Evolutionary conservation across 495 filamentous ascomycete species (phyloP).

Genomic region (Penicillium pulvis): DNA sequence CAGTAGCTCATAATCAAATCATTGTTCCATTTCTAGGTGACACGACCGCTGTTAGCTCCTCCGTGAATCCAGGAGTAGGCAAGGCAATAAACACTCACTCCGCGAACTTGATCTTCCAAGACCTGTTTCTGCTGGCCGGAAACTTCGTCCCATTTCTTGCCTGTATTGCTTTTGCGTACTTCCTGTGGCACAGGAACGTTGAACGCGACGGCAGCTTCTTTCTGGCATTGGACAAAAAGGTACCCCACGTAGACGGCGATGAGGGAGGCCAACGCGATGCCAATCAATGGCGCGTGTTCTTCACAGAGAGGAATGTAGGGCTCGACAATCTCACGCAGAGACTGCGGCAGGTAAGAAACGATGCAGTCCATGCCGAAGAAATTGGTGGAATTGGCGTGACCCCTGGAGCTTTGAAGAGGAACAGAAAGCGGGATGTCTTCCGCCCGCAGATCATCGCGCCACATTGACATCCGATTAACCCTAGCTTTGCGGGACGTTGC

Average conservation of each 20-base stretch:
- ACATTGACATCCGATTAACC: not conserved
- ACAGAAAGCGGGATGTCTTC: not conserved
- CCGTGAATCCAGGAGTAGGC: not conserved
- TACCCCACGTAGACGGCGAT: constrained; percentile 40
- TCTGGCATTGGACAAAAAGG: constrained; percentile 33
- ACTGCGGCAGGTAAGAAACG: constrained; percentile 28
- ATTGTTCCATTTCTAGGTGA: constrained; percentile 42
- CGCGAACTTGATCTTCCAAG: constrained; percentile 43
- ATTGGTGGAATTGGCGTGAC: constrained; percentile 18
- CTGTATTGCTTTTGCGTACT: constrained; percentile 53
- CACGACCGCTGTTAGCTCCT: not conserved
- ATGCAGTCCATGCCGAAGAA: constrained; percentile 32
- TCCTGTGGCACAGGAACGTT: constrained; percentile 60
- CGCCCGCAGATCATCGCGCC: not conserved
- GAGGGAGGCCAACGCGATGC: constrained; percentile 38
- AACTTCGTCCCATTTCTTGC: constrained; percentile 60
- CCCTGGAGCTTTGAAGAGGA: constrained; percentile 14
- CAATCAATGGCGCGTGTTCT: constrained; percentile 27
- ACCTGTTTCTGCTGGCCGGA: constrained; percentile 46
- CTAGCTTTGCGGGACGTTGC: not conserved
- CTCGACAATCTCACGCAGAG: constrained; percentile 27
- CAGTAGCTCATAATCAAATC: constrained; percentile 67
- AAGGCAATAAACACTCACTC: constrained; percentile 34
- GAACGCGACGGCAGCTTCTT: constrained; percentile 58
- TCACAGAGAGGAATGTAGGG: constrained; percentile 15